Percentiles rank a stretch among this genome's conserved stretches.
phyloP scores from a whole-genome alignment of 164 flowering plant genomes.

The Stephania cephalantha region DNA sequence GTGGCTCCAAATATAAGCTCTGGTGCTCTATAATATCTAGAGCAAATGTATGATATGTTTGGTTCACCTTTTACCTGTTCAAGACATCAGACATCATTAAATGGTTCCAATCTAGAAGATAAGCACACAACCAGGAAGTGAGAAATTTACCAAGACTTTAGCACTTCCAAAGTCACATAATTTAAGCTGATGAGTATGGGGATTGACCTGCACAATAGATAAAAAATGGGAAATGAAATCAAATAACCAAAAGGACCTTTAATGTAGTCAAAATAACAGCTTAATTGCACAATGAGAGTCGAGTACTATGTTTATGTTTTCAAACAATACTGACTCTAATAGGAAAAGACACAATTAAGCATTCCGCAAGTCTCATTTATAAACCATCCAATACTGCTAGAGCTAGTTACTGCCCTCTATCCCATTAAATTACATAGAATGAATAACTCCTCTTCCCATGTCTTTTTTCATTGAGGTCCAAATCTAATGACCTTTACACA shows the following conservation, averaged over 20 bases:
- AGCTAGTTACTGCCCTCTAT: too few relatives aligned
- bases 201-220: conserved; percentile 43
- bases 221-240: not conserved
- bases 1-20: conserved; percentile 72
- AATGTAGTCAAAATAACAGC: not conserved
- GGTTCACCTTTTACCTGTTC: conserved; percentile 70
- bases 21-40: conserved; percentile 67
- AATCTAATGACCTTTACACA: too few relatives aligned
- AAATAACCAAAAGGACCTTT: not conserved
- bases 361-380: too few relatives aligned
- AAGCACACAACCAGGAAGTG: not conserved
- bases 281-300: too few relatives aligned
- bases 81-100: not conserved
- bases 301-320: too few relatives aligned
- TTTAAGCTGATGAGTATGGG: conserved; percentile 55
- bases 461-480: too few relatives aligned
- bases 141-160: conserved; percentile 52
- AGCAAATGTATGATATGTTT: conserved; percentile 61
- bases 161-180: conserved; percentile 61
- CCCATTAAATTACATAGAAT: too few relatives aligned
- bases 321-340: too few relatives aligned
- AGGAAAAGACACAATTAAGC: too few relatives aligned
- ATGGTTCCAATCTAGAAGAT: not conserved
- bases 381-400: too few relatives aligned
- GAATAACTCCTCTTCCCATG: too few relatives aligned